phyloP scores from a whole-genome alignment of 331 rosid species.

The Stylosanthes scabra region DNA sequence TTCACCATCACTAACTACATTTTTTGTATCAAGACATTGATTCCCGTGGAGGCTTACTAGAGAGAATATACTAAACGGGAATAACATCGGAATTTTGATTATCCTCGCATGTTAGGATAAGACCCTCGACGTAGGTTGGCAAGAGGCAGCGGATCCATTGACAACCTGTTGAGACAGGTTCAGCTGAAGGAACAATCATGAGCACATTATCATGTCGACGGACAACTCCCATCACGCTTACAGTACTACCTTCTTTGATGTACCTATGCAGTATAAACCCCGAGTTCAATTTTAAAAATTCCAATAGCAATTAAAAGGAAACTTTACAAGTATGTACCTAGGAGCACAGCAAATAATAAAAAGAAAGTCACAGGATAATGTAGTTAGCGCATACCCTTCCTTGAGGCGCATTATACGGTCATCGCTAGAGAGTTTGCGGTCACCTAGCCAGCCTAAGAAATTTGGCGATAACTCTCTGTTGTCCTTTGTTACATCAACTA shows the following conservation, averaged over 20 bases:
- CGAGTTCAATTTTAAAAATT: slow-evolving; percentile 20
- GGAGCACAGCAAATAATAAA: slow-evolving; percentile 16
- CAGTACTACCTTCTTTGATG: slow-evolving; percentile 96
- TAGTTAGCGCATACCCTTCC: slow-evolving; percentile 78
- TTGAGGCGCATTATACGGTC: slow-evolving; percentile 91
- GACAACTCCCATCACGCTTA: slow-evolving; percentile 96
- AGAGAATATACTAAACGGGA: slow-evolving; percentile 68
- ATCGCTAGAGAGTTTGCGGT: slow-evolving; percentile 83
- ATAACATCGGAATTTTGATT: slow-evolving; percentile 78
- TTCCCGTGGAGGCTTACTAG: slow-evolving; percentile 24
- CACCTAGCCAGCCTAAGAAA: slow-evolving; percentile 89
- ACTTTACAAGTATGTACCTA: background rate
- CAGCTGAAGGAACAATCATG: slow-evolving; percentile 88
- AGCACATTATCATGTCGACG: slow-evolving; percentile 90
- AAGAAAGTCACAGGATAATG: background rate
- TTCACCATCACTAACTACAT: slow-evolving; percentile 37
- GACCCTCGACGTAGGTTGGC: slow-evolving; percentile 83
- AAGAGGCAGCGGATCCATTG: slow-evolving; percentile 90
- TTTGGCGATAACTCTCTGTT: slow-evolving; percentile 86
- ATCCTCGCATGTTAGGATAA: slow-evolving; percentile 84
- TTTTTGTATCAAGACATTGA: slow-evolving; percentile 33
- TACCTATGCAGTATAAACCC: slow-evolving; percentile 59
- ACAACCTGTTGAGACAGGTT: slow-evolving; percentile 89
- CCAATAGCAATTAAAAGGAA: slow-evolving; percentile 6
- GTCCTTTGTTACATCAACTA: slow-evolving; percentile 73